A percentile compares a stretch with the other conserved stretches of the same genome.
Evolutionary conservation across 495 filamentous ascomycete genomes (phyloP).

Genomic region (Talaromyces adpressus): DNA sequence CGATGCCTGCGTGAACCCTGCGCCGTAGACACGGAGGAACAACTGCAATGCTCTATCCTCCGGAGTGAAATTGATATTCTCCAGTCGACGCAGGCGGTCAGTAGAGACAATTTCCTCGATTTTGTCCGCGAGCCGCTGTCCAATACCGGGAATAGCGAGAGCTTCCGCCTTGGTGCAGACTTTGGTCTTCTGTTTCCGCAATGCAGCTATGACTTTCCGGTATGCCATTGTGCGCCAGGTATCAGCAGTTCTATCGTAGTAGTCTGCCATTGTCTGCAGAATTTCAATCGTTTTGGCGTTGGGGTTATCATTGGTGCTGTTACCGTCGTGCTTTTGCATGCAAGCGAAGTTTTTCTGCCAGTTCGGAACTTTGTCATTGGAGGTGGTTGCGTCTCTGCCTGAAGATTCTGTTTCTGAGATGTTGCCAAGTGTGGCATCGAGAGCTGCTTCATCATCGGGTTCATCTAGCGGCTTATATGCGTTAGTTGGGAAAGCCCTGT

Average conservation of each 20-base stretch:
- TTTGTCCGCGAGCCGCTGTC: conserved; percentile 69
- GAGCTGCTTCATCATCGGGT: conserved; percentile 16
- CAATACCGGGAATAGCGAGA: conserved; percentile 60
- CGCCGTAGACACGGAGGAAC: conserved; percentile 78
- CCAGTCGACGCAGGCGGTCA: conserved; percentile 64
- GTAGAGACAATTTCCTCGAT: conserved; percentile 88
- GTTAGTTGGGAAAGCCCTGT: too few species aligned
- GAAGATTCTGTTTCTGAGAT: conserved; percentile 15
- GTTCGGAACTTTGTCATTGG: conserved; percentile 4
- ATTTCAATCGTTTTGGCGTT: conserved; percentile 72
- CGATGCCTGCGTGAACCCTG: conserved; percentile 60
- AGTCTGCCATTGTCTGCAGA: conserved; percentile 75
- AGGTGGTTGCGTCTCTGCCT: conserved; percentile 9
- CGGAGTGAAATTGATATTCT: conserved; percentile 58
- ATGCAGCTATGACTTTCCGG: conserved; percentile 66
- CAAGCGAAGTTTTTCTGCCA: conserved; percentile 57
- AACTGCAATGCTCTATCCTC: conserved; percentile 53
- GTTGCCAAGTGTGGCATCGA: conserved; percentile 12
- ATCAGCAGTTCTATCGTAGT: conserved; percentile 69
- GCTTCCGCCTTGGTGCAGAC: conserved; percentile 68
- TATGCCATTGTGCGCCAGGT: conserved; percentile 78
- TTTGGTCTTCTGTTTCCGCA: conserved; percentile 58
- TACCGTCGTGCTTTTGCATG: conserved; percentile 54
- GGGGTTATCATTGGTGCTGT: conserved; percentile 38
- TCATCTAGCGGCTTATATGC: conserved; percentile 35